A percentile compares a stretch with the other conserved stretches of the same genome.
phyloP scores from a whole-genome alignment of 164 flowering plant species.

The grape (Vitis vinifera) region DNA sequence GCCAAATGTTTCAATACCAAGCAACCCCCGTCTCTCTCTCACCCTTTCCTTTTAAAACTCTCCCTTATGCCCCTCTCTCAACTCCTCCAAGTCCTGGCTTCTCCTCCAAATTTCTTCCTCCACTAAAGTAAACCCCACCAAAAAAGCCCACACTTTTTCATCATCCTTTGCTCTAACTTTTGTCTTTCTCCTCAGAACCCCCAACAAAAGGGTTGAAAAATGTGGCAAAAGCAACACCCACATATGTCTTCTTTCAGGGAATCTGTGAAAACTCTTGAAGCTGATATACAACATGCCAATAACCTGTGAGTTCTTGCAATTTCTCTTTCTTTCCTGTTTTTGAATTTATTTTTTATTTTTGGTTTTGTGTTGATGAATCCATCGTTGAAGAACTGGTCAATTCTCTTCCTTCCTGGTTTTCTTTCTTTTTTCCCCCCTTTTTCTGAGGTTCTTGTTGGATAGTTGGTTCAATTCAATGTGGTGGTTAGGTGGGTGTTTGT shows the following conservation, averaged over 20 bases:
- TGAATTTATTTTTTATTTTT: not conserved
- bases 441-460: not conserved
- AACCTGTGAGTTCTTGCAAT: slow-evolving; percentile 43
- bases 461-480: not conserved
- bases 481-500: not conserved
- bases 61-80: not conserved
- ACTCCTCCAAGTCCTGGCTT: not conserved
- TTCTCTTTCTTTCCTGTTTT: not conserved
- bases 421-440: not conserved
- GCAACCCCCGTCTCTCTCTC: slow-evolving; percentile 30
- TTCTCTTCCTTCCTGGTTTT: not conserved
- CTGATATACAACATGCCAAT: slow-evolving; percentile 86
- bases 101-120: slow-evolving; percentile 9
- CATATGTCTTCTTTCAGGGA: slow-evolving; percentile 54
- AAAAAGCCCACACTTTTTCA: slow-evolving; percentile 14
- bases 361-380: not conserved
- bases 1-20: slow-evolving; percentile 35
- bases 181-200: slow-evolving; percentile 1
- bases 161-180: not conserved
- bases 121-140: slow-evolving; percentile 9
- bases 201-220: slow-evolving; percentile 18
- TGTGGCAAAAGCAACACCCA: slow-evolving; percentile 54
- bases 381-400: not conserved
- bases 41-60: slow-evolving; percentile 9
- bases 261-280: slow-evolving; percentile 77